Evolutionary conservation across 768 basidiomycete species (phyloP).

Genomic region (Auricularia sp.): DNA sequence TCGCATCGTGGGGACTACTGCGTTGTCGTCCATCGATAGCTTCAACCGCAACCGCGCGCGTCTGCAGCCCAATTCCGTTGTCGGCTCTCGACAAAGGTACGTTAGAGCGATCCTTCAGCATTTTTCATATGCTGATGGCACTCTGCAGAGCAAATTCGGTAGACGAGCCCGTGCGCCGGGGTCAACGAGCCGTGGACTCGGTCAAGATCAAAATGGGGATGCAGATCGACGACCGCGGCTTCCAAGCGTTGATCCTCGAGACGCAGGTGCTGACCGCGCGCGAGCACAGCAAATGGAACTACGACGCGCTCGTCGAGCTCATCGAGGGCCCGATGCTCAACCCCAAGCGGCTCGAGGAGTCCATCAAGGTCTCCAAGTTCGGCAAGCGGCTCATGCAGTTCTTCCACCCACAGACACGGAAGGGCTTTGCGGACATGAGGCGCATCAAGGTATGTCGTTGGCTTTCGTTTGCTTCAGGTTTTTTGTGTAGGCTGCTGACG

Average conservation of each 20-base stretch:
- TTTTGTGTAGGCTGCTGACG: conserved; percentile 20
- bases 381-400: conserved; percentile 87
- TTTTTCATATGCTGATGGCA: not conserved
- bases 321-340: conserved; percentile 89
- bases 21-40: conserved; percentile 82
- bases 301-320: conserved; percentile 77
- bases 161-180: conserved; percentile 78
- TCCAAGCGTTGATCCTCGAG: conserved; percentile 75
- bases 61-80: conserved; percentile 47
- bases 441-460: conserved; percentile 43
- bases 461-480: not conserved
- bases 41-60: conserved; percentile 83
- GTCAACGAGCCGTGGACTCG: conserved; percentile 76
- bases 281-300: conserved; percentile 88
- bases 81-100: conserved; percentile 57
- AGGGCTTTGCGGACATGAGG: conserved; percentile 77
- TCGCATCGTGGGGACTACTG: conserved; percentile 73
- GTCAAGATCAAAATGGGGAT: conserved; percentile 81
- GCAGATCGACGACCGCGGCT: conserved; percentile 92
- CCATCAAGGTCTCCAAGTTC: conserved; percentile 81
- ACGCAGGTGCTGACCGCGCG: conserved; percentile 76
- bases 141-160: conserved; percentile 43
- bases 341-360: conserved; percentile 88
- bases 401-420: conserved; percentile 75
- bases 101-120: not conserved